Evolutionary conservation across 139 green algal genomes (phyloP).

Genomic region (Monoraphidium neglectum): DNA sequence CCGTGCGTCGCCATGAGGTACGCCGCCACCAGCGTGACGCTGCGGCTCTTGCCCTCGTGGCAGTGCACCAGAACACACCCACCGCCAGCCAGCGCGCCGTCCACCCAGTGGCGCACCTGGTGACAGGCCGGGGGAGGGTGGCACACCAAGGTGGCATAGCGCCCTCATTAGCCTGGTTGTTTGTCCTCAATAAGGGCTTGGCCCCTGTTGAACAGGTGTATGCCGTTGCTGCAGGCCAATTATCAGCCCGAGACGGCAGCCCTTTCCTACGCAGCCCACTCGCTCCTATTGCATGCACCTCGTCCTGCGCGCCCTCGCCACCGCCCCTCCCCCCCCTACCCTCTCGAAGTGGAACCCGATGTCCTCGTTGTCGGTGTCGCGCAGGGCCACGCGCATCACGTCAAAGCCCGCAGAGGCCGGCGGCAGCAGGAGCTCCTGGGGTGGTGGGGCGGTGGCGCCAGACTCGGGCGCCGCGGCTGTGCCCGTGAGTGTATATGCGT

Average conservation of each 20-base stretch:
- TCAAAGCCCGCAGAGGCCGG: constrained; percentile 37
- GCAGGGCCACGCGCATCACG: constrained; percentile 63
- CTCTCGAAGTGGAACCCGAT: constrained; percentile 64
- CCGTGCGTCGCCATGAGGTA: constrained; percentile 69
- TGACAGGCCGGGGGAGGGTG: too few relatives aligned
- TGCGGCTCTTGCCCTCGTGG: constrained; percentile 80
- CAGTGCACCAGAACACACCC: constrained; percentile 88
- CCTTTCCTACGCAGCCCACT: too few relatives aligned
- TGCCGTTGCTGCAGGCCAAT: too few relatives aligned
- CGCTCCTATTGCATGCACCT: too few relatives aligned
- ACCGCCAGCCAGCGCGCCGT: constrained; percentile 38
- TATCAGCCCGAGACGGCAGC: too few relatives aligned
- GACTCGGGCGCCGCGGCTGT: constrained; percentile 5
- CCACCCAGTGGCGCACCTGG: constrained; percentile 16
- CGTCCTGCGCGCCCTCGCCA: too few relatives aligned
- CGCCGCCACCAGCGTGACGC: constrained; percentile 71
- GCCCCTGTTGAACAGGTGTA: too few relatives aligned
- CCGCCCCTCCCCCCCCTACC: constrained; percentile 6
- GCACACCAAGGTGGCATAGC: too few relatives aligned
- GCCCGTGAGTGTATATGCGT: too few relatives aligned
- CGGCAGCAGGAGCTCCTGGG: constrained; percentile 56
- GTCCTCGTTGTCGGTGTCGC: constrained; percentile 82
- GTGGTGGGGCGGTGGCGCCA: too few relatives aligned
- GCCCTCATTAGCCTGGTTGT: too few relatives aligned
- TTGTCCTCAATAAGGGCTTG: too few relatives aligned